Percentiles rank a stretch among this genome's conserved stretches.
These are phyloP conservation scores for Acanthamoeba triangularis DNA, from an alignment of 208 protist genomes.

Conservation along the genomic window DNA sequence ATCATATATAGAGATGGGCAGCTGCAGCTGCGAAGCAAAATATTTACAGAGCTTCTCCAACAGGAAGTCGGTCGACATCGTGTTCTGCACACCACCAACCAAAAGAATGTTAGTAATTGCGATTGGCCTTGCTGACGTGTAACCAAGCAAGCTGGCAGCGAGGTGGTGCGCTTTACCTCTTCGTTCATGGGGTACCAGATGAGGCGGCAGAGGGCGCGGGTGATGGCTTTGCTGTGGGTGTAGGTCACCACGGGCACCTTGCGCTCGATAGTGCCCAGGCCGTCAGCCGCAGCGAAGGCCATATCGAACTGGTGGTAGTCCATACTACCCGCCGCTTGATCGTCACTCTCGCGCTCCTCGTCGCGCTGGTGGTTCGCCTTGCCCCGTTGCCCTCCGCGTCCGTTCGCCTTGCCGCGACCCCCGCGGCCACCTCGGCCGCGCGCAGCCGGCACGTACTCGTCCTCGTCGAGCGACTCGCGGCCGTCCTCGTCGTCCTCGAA, in stretches of 20 bases:
- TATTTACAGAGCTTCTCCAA: not conserved
- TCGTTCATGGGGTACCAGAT: slow-evolving; percentile 30
- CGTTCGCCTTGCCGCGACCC: no score
- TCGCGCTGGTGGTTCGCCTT: no score
- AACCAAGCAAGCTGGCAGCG: not conserved
- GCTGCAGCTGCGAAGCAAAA: not conserved
- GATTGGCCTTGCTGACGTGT: not conserved
- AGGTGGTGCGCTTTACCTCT: not conserved
- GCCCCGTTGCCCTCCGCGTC: no score
- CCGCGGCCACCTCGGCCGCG: no score
- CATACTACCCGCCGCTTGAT: no score
- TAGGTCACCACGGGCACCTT: slow-evolving; percentile 63
- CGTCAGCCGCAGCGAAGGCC: not conserved
- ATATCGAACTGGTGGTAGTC: not conserved
- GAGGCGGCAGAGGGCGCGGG: not conserved
- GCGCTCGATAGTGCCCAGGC: not conserved
- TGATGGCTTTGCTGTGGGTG: slow-evolving; percentile 67
- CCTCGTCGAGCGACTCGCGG: not conserved
- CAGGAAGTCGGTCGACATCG: not conserved
- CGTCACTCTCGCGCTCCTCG: no score
- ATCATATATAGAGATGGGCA: not conserved
- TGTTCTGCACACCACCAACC: not conserved
- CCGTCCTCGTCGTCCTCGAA: not conserved
- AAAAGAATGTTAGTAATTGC: not conserved
- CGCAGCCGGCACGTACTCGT: not conserved